Conservation (phyloP, 225 moss, liverwort and hornwort species). For the Physcomitrellopsis africana region DNA sequence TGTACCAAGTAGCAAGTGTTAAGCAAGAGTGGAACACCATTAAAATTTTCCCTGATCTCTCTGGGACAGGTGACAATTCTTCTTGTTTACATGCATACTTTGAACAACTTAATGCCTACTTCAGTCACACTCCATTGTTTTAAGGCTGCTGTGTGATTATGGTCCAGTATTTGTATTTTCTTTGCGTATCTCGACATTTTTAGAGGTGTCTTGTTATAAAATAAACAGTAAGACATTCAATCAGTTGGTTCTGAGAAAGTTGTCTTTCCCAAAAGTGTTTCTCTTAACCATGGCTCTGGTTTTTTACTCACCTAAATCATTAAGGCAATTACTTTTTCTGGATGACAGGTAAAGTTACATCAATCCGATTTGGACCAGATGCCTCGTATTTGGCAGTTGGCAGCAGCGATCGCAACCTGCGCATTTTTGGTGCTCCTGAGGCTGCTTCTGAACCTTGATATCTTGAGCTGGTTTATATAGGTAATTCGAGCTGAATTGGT, state of each 20-base stretch:
- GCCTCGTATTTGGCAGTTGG: conserved; percentile 89
- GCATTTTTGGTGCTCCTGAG: conserved; percentile 78
- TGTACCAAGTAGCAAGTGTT: conserved; percentile 98
- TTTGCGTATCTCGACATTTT: conserved; percentile 6
- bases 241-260: not conserved
- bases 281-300: not conserved
- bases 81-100: conserved; percentile 4
- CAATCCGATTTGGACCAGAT: conserved; percentile 95
- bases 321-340: conserved; percentile 6
- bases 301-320: not conserved
- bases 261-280: not conserved
- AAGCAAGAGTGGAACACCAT: conserved; percentile 98
- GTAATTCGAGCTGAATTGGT: conserved; percentile 32
- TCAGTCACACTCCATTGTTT: conserved; percentile 3
- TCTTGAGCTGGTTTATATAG: conserved; percentile 15
- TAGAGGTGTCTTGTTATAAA: not conserved
- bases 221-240: not conserved
- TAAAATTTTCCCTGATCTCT: conserved; percentile 94
- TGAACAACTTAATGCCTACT: conserved; percentile 3
- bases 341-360: conserved; percentile 79
- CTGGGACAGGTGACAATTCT: conserved; percentile 79
- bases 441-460: conserved; percentile 41
- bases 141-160: not conserved
- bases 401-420: conserved; percentile 89
- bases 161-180: conserved; percentile 1